Conservation (phyloP, 1,139 yeast genomes). For the Pneumocystis canis region DNA sequence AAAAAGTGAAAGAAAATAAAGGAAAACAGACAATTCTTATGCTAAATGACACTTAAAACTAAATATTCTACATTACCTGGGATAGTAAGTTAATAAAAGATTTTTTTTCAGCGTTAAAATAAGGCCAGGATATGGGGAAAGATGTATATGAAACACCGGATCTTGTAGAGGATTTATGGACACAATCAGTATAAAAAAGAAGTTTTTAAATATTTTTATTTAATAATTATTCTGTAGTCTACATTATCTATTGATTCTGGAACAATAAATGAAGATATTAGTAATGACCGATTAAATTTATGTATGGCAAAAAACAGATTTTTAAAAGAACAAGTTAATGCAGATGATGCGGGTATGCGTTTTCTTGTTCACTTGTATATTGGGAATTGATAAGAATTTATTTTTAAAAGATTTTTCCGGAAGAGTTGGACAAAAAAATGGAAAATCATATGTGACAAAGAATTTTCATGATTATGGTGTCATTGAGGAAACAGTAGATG, state of each 20-base stretch:
- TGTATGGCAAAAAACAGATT: neutral
- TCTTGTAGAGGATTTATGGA: neutral
- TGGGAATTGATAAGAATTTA: neutral
- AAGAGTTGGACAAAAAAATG: neutral
- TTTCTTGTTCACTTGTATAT: neutral
- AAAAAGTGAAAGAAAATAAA: neutral
- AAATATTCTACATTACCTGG: neutral
- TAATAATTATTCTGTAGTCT: neutral
- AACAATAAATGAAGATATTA: neutral
- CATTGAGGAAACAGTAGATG: neutral
- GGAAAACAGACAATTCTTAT: constrained; percentile 11
- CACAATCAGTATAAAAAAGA: neutral
- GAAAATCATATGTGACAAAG: neutral
- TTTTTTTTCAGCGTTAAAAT: neutral
- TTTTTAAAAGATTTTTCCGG: neutral
- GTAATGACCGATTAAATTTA: neutral
- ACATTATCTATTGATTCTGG: neutral
- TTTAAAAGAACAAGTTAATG: neutral
- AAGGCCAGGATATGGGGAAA: neutral
- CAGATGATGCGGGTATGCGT: neutral
- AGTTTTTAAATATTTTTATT: neutral
- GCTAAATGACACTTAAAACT: neutral
- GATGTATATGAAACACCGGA: constrained; percentile 2
- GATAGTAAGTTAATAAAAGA: neutral
- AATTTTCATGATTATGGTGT: neutral